Percentiles rank a stretch among this genome's conserved stretches.
phyloP scores from a whole-genome alignment of 331 rosid genomes.

The Saraca asoca region DNA sequence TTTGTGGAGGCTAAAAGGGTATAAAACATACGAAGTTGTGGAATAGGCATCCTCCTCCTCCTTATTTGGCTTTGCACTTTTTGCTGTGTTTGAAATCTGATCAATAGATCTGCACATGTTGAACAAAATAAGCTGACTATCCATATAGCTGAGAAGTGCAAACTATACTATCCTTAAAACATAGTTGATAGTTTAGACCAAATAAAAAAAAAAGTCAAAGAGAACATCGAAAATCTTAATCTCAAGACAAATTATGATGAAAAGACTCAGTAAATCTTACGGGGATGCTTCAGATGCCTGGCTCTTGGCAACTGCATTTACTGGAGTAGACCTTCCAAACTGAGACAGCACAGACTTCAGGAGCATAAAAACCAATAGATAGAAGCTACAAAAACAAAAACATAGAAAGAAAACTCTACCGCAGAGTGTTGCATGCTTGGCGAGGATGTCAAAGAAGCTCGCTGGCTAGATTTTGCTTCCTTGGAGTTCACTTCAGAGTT shows the following conservation, averaged over 20 bases:
- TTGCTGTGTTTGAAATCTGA: constrained; percentile 47
- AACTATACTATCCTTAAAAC: not conserved
- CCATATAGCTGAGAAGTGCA: constrained; percentile 14
- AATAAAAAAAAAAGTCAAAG: not conserved
- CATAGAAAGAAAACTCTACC: constrained; percentile 41
- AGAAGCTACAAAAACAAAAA: constrained; percentile 15
- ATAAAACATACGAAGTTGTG: constrained; percentile 73
- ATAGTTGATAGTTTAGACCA: constrained; percentile 5
- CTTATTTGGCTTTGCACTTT: constrained; percentile 43
- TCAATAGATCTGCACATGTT: constrained; percentile 58
- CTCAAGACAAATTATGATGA: not conserved
- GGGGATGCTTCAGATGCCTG: constrained; percentile 44
- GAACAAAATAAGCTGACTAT: constrained; percentile 22
- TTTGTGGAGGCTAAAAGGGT: not conserved
- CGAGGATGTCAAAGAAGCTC: constrained; percentile 51
- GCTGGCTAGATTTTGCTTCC: constrained; percentile 42
- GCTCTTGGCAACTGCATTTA: constrained; percentile 42
- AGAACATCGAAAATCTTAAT: not conserved
- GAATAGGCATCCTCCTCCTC: constrained; percentile 80
- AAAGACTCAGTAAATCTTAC: constrained; percentile 44
- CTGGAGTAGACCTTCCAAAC: constrained; percentile 53
- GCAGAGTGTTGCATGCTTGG: constrained; percentile 43
- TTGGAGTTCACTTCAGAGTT: constrained; percentile 52
- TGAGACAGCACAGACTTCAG: constrained; percentile 29
- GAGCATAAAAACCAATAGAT: constrained; percentile 31